Base-by-base conservation (phyloP, 2,329 filamentous ascomycete genomes). In the Aureobasidium sp. region DNA sequence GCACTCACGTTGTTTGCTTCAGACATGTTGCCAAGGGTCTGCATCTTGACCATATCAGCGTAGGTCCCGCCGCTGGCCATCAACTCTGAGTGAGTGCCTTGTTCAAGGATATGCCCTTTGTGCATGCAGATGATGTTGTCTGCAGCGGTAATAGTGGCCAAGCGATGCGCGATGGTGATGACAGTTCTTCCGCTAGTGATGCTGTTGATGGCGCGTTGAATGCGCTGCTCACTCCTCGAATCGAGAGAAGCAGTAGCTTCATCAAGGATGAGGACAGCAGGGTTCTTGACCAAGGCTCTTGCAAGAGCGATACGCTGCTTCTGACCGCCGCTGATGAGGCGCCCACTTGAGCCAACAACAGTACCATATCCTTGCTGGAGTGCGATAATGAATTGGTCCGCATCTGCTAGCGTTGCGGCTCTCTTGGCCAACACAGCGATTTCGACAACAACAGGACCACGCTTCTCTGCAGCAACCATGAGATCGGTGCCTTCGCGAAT, bases 301-400 rank as follows among this genome's bases (percentile, higher is more conserved):
- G 75, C 75, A 52, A 76, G 73, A 1, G 73, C 72, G 1, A 76
- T 64, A 9, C 74, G 70, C 62, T 76, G 75, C 29, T 71, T 70
- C 53, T 77, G 75, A 7, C 74, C 74, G 44, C 74, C 74, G 48
- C 73, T 75, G 17, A 76, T 64, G 56, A 74, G 70, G 20, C 70
- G 72, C 9, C 74, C 74, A 42, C 70, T 72, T 20, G 70, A 66
- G 7, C 75, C 75, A 59, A 72, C 72, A 25, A 71, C 68, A 0
- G 86, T 89, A 17, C 86, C 75, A 69, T 89, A 89, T 0, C 86
- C 85, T 17, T 87, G 74, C 0, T 86, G 85, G 17, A 90, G 74
- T 1, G 79, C 73, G 62, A 77, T 74, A 66, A 90, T 86, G 29
- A 82, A 84, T 29, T 88, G 84, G 71, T 89, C 56, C 22, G 76